Conservation (phyloP, 2,329 filamentous ascomycete genomes). For the Aspergillus chevalieri region DNA sequence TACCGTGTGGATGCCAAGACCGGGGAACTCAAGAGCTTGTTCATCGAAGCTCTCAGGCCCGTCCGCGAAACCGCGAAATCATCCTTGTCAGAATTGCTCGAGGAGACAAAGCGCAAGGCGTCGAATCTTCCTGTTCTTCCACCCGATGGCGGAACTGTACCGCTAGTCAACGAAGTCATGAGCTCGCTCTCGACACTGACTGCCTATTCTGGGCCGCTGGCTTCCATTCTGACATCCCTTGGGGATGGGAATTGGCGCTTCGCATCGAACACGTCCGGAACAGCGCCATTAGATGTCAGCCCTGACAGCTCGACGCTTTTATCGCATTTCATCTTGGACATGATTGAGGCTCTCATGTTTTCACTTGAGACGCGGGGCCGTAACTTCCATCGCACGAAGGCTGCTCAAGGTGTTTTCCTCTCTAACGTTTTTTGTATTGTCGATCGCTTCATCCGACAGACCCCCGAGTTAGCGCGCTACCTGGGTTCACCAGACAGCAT, state of each 20-base stretch:
- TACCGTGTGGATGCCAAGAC: constrained; percentile 74
- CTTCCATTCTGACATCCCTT: constrained; percentile 83
- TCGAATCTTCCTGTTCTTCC: constrained; percentile 62
- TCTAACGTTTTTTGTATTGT: constrained; percentile 81
- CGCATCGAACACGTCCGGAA: constrained; percentile 57
- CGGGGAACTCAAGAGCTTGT: constrained; percentile 74
- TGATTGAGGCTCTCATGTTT: constrained; percentile 71
- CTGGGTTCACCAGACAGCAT: constrained; percentile 58
- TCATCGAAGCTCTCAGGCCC: constrained; percentile 81
- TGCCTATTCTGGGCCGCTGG: constrained; percentile 75
- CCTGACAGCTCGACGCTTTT: constrained; percentile 86
- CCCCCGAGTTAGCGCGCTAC: constrained; percentile 64
- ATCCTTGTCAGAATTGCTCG: constrained; percentile 74
- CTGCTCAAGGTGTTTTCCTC: constrained; percentile 77
- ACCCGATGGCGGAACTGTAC: constrained; percentile 68
- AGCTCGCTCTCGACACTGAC: constrained; percentile 80
- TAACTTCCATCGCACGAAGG: constrained; percentile 67
- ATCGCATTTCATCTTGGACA: constrained; percentile 82
- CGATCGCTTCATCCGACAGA: constrained; percentile 75
- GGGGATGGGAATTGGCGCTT: constrained; percentile 85
- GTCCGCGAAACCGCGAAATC: constrained; percentile 86
- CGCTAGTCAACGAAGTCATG: constrained; percentile 78
- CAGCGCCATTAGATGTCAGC: constrained; percentile 75
- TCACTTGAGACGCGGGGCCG: constrained; percentile 70
- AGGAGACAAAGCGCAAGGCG: constrained; percentile 71